A percentile compares a stretch with the other conserved stretches of the same genome.
Conservation (phyloP, 805 yeast genomes). For the Maudiozyma pseudohumilis region DNA sequence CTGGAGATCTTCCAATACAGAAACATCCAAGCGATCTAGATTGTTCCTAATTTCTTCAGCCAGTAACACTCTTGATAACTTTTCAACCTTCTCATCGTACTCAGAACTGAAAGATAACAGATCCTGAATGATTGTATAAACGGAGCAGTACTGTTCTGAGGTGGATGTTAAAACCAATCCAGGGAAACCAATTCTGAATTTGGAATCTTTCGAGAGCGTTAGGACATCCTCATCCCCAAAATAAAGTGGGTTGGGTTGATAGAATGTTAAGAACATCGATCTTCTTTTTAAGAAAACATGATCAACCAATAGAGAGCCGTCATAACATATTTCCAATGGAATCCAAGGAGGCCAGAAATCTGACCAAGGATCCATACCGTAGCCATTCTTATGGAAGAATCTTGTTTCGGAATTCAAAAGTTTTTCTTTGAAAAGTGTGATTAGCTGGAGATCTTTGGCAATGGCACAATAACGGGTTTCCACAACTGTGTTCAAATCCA, state of each 20-base stretch:
- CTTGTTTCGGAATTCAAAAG: constrained; percentile 23
- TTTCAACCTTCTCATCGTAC: constrained; percentile 34
- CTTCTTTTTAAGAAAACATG: constrained; percentile 42
- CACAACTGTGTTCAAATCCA: constrained; percentile 31
- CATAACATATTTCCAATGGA: constrained; percentile 53
- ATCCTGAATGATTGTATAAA: constrained; percentile 41
- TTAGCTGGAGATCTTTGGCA: constrained; percentile 46
- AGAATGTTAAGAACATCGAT: constrained; percentile 41
- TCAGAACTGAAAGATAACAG: constrained; percentile 31
- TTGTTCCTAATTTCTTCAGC: constrained; percentile 42
- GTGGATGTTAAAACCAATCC: constrained; percentile 44
- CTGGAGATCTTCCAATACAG: constrained; percentile 41
- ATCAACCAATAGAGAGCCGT: constrained; percentile 34
- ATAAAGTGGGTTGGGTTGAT: constrained; percentile 44
- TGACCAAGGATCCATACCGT: constrained; percentile 21
- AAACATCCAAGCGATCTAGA: constrained; percentile 27
- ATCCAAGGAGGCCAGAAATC: constrained; percentile 57
- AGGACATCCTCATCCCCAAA: constrained; percentile 27
- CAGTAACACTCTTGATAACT: constrained; percentile 41
- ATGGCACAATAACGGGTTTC: constrained; percentile 50
- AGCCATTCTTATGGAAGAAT: constrained; percentile 19
- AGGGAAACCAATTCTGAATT: constrained; percentile 32
- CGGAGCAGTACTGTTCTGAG: constrained; percentile 45
- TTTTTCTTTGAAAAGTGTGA: constrained; percentile 38
- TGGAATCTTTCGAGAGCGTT: constrained; percentile 22